Percentiles rank a stretch among this genome's conserved stretches.
These are phyloP conservation scores for Enterocytospora artemiae DNA, from an alignment of 371 early-diverging fungal species.

Conservation along the genomic window DNA sequence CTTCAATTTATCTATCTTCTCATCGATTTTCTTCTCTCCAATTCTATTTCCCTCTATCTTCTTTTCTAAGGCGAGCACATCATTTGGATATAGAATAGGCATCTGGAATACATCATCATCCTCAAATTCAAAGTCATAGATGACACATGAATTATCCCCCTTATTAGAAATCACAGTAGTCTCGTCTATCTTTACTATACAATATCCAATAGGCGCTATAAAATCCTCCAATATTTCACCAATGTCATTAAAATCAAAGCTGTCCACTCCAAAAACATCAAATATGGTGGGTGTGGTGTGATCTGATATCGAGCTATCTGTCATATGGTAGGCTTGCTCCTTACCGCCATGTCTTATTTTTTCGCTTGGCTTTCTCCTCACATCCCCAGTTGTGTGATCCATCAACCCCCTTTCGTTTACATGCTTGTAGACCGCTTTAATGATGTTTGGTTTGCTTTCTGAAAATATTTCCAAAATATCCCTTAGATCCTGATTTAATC, in stretches of 20 bases:
- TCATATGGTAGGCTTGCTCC: too few relatives aligned
- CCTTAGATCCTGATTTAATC: constrained; percentile 17
- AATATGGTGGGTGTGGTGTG: too few relatives aligned
- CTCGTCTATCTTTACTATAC: constrained; percentile 33
- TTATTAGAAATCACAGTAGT: not conserved
- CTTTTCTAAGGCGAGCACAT: constrained; percentile 47
- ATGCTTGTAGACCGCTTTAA: constrained; percentile 45
- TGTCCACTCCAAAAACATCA: constrained; percentile 28
- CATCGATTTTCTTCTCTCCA: constrained; percentile 40
- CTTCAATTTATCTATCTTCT: constrained; percentile 31
- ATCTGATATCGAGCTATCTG: too few relatives aligned
- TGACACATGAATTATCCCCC: not conserved
- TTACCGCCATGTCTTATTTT: too few relatives aligned
- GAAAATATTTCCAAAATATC: constrained; percentile 19
- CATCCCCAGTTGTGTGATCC: constrained; percentile 1
- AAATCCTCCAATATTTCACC: constrained; percentile 12
- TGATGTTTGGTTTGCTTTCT: constrained; percentile 37
- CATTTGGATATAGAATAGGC: constrained; percentile 46
- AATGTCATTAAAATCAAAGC: constrained; percentile 35
- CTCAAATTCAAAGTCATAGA: constrained; percentile 52
- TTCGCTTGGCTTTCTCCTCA: constrained; percentile 16
- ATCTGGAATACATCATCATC: constrained; percentile 48
- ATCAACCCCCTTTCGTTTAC: constrained; percentile 27
- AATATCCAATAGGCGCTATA: constrained; percentile 40
- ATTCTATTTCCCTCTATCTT: constrained; percentile 48